These are phyloP conservation scores for Rhodamnia rubescens DNA, from an alignment of 345 rosid species.

Conservation along the genomic window DNA sequence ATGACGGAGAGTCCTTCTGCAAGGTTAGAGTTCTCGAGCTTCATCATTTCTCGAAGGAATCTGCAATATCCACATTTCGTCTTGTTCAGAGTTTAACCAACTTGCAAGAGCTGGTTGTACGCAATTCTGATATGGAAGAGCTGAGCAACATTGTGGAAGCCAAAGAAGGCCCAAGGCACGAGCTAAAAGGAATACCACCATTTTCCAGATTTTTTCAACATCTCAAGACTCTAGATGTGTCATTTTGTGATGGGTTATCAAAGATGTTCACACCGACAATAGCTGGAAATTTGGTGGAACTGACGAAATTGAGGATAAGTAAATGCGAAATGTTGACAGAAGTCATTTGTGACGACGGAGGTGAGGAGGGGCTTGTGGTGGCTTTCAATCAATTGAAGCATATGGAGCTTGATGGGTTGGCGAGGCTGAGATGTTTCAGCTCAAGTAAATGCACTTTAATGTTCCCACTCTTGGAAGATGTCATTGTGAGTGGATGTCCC, in stretches of 20 bases:
- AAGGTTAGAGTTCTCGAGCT: neutral
- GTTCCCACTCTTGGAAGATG: neutral
- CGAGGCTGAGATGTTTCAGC: neutral
- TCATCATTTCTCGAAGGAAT: neutral
- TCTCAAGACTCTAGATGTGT: neutral
- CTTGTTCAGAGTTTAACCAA: neutral
- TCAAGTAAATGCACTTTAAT: neutral
- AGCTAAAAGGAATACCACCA: neutral
- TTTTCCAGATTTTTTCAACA: neutral
- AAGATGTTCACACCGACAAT: neutral
- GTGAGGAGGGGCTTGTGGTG: neutral
- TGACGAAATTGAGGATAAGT: neutral
- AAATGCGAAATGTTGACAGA: neutral
- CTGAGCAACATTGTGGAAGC: neutral
- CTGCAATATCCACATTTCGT: fast-evolving
- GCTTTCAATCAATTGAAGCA: neutral
- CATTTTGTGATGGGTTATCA: neutral
- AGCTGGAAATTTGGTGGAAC: neutral
- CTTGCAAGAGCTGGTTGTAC: neutral
- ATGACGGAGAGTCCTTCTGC: neutral
- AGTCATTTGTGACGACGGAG: neutral
- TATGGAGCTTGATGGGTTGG: neutral
- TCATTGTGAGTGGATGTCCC: neutral
- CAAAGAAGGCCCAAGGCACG: neutral
- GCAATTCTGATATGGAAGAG: neutral